Evolutionary conservation across 129 eudicot genomes (phyloP), one percentile per base, ranked within the genome.

Genomic region (carrot (Daucus carota)): DNA sequence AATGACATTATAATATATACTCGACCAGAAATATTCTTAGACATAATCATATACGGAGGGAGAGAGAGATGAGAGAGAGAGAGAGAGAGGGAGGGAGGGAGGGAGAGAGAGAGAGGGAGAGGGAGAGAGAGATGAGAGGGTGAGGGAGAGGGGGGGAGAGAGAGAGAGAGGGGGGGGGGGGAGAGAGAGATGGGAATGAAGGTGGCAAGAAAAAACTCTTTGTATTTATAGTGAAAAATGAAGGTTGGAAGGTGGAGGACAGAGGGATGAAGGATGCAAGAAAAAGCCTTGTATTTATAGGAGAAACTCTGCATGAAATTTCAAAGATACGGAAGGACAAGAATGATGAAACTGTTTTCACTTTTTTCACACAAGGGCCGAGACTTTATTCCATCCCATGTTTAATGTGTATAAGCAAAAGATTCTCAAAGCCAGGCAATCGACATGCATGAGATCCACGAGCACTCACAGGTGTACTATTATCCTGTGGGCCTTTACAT

Each of bases 271-370:
- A 52, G 28, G 29, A 6, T 4, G 28, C 7, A 52, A n/a, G 28
- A 52, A 52, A 52, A 22, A 5, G 4, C 4, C 22, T 18, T 36
- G 44, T 69, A 76, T 79, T 42, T 81, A 59, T 29, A 31, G 36
- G 48, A 4, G 42, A 67, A 18, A 34, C 44, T 45, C 52, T 33
- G 38, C 14, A 65, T 22, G 65, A 78, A 74, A 69, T 67, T 67
- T 78, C 77, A 80, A 83, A 83, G 87, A 83, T 80, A 76, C 42
- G 74, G 41, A 83, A 72, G 72, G 87, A 77, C 76, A 83, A 69
- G 68, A 67, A 76, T 22, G 18, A 43, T 36, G 36, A 72, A 28
- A n/a, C 26, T 36, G 36, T 11, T n/a, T n/a, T 33, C 66, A 42
- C n/a, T 38, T 48, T 11, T 38, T 76, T 45, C 73, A 22, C 60